Conservation (phyloP, 2,329 filamentous ascomycete species). For the Rhynchosporium secalis region DNA sequence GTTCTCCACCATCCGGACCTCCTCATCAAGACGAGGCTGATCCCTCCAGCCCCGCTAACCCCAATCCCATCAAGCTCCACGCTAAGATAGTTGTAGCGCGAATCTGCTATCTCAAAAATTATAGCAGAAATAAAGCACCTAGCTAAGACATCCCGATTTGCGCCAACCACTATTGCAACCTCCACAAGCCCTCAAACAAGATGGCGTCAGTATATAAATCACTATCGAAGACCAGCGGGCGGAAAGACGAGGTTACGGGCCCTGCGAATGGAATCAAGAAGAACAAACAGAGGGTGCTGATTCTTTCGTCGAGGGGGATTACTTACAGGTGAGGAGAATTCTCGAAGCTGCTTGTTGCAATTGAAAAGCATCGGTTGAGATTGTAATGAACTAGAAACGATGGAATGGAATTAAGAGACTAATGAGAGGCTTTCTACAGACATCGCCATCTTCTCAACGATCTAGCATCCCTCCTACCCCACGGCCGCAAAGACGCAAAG, state of each 20-base stretch:
- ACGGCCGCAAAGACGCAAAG: slow-evolving; percentile 92
- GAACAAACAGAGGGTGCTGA: slow-evolving; percentile 77
- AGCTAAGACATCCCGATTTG: slow-evolving; percentile 30
- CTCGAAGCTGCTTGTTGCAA: not conserved
- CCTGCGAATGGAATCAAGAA: slow-evolving; percentile 54
- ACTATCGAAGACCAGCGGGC: slow-evolving; percentile 59
- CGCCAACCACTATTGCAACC: slow-evolving; percentile 25
- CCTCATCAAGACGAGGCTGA: slow-evolving; percentile 16
- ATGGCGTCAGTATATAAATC: slow-evolving; percentile 79
- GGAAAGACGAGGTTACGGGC: slow-evolving; percentile 47
- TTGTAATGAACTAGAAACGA: slow-evolving; percentile 14
- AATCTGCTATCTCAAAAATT: slow-evolving; percentile 27
- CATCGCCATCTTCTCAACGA: slow-evolving; percentile 94
- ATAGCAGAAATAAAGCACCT: slow-evolving; percentile 6
- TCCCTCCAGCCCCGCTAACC: not conserved
- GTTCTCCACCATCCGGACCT: not conserved
- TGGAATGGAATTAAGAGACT: slow-evolving; percentile 15
- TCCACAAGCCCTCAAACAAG: slow-evolving; percentile 18
- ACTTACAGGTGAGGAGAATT: slow-evolving; percentile 66
- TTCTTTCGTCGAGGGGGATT: slow-evolving; percentile 89
- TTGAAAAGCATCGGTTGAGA: not conserved
- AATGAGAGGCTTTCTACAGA: slow-evolving; percentile 47
- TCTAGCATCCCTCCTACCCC: slow-evolving; percentile 82
- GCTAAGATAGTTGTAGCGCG: slow-evolving; percentile 30
- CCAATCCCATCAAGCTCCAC: slow-evolving; percentile 2